Evolutionary conservation across 192 early-diverging fungal species (phyloP), one percentile per base, ranked within the genome.

Genomic region (Spinellus fusiger): DNA sequence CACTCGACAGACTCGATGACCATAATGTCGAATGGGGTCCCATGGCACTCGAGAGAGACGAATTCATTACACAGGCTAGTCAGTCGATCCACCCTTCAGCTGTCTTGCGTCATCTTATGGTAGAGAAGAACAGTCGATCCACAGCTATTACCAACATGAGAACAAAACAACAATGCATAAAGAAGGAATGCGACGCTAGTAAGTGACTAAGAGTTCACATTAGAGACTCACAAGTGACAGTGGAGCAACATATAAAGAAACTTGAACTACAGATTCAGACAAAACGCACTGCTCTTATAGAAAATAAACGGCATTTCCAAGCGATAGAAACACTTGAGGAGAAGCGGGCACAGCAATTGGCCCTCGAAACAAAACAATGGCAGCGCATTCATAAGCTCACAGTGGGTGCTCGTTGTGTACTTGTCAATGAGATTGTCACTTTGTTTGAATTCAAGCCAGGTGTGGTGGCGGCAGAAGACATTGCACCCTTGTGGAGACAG

Each of bases 381-480:
- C 68, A 67, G 0, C 62, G 67, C 23, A 69, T 48, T 7, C 76
- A 80, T 40, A 62, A 78, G 61, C 54, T 68, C 27, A 56, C 78
- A 8, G 62, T 59, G 0, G 65, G 68, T 16, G 73, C 76, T 27
- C 69, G 81, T 16, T 68, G 72, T 25, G 70, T 80, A 9, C 67
- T 83, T 12, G 73, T 83, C 8, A 67, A 69, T 5, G 78, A 83
- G 48, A 55, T 80, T 5, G 65, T 75, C 8, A 75, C 74, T 3
- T 54, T 80, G 28, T 83, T 80, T 65, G 78, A 83, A n/a, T 62
- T 83, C 26, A 78, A 74, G 28, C 54, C 31, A 49, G 50, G 49
- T 38, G 46, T 35, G 5, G 20, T 51, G n/a, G 44, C 44, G 35
- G 54, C 51, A n/a, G 65, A 60, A 10, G 68, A 23, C 0, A 13